These are phyloP conservation scores for Rhodotorula toruloides DNA, from an alignment of 768 basidiomycete genomes.

Conservation along the genomic window DNA sequence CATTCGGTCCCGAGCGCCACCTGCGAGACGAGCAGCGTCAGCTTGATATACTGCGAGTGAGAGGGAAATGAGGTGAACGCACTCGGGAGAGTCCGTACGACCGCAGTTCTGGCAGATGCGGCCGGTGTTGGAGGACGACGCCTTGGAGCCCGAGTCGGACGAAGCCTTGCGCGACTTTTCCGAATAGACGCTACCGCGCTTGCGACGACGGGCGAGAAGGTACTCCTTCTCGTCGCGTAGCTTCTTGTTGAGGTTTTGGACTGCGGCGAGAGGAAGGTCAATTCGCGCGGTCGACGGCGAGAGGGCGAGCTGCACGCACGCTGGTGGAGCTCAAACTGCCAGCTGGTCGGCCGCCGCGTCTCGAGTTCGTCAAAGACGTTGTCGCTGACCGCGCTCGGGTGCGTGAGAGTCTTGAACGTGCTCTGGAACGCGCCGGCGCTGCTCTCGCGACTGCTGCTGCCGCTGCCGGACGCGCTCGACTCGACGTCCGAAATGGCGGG, in stretches of 20 bases:
- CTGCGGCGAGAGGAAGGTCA: not conserved
- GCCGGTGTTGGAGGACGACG: slow-evolving; percentile 3
- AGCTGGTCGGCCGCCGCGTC: slow-evolving; percentile 63
- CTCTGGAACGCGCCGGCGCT: slow-evolving; percentile 16
- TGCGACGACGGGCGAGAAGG: slow-evolving; percentile 15
- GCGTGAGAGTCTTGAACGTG: slow-evolving; percentile 36
- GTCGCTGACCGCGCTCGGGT: slow-evolving; percentile 40
- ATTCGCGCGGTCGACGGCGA: too few relatives aligned
- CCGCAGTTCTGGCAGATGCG: slow-evolving; percentile 34
- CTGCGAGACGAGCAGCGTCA: not conserved
- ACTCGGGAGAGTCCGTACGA: slow-evolving; percentile 31
- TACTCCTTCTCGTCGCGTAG: slow-evolving; percentile 37
- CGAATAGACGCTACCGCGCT: slow-evolving; percentile 16
- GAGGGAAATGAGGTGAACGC: not conserved
- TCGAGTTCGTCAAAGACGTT: slow-evolving; percentile 76
- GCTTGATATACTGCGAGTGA: not conserved
- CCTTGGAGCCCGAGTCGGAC: slow-evolving; percentile 24
- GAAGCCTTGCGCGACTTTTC: slow-evolving; percentile 12
- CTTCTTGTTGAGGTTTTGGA: slow-evolving; percentile 36
- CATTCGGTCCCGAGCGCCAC: slow-evolving; percentile 92
- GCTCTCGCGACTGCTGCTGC: not conserved
- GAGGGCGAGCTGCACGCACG: slow-evolving; percentile 8
- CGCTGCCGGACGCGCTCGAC: slow-evolving; percentile 24
- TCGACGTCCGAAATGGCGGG: slow-evolving; percentile 7
- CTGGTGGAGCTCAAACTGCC: slow-evolving; percentile 59